Evolutionary conservation across 495 filamentous ascomycete genomes (phyloP).

Genomic region (Hypomontagnella submonticulosa): DNA sequence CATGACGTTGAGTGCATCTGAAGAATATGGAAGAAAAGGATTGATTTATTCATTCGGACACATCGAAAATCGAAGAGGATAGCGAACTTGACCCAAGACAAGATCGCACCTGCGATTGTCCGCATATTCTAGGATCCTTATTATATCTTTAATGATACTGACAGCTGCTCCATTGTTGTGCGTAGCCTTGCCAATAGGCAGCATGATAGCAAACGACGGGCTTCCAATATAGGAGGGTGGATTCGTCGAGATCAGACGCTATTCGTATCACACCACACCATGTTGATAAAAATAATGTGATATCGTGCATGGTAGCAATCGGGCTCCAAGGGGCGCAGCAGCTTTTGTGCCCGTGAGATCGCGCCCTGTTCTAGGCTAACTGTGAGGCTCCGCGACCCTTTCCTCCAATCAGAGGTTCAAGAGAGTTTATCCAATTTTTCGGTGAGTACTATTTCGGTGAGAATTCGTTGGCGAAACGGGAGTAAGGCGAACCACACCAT

Average conservation of each 20-base stretch:
- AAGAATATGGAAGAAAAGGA: slow-evolving; percentile 17
- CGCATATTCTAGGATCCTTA: slow-evolving; percentile 3
- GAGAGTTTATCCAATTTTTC: slow-evolving; percentile 18
- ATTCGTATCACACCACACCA: slow-evolving; percentile 4
- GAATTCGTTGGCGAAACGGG: not conserved
- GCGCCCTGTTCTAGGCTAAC: slow-evolving; percentile 25
- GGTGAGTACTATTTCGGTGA: slow-evolving; percentile 28
- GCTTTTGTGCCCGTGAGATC: slow-evolving; percentile 8
- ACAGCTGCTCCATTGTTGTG: too few species aligned
- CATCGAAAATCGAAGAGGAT: slow-evolving; percentile 8
- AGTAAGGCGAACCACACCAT: slow-evolving; percentile 10
- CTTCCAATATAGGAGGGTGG: not conserved
- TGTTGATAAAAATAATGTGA: slow-evolving; percentile 8
- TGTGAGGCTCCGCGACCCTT: slow-evolving; percentile 20
- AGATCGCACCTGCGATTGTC: not conserved
- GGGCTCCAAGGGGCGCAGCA: slow-evolving; percentile 35
- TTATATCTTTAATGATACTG: slow-evolving; percentile 5
- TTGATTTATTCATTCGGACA: slow-evolving; percentile 20
- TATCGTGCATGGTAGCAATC: slow-evolving; percentile 16
- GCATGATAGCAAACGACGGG: too few species aligned
- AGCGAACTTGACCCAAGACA: not conserved
- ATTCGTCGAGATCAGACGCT: not conserved
- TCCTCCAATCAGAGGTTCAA: slow-evolving; percentile 24
- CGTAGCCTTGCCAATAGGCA: too few species aligned
- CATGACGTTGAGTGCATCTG: slow-evolving; percentile 30